A percentile compares a stretch with the other conserved stretches of the same genome.
These are phyloP conservation scores for Skeletonema marinoi DNA, from an alignment of 108 stramenopile genomes.

Conservation along the genomic window DNA sequence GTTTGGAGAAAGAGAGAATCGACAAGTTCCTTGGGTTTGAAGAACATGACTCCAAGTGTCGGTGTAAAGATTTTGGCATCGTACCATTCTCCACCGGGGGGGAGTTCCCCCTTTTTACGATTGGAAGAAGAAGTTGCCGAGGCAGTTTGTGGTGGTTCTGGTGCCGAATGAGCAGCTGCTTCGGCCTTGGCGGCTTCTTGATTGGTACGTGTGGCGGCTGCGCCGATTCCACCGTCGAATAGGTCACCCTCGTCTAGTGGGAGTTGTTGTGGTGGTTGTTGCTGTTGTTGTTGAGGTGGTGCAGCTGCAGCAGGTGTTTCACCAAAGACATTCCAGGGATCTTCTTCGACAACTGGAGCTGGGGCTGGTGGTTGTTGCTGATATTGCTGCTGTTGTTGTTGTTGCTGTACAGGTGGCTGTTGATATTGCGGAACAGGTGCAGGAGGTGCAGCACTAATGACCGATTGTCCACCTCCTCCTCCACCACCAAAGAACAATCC, in stretches of 20 bases:
- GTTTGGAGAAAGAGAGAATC: slow-evolving; percentile 85
- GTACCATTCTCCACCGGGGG: slow-evolving; percentile 88
- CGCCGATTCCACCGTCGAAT: slow-evolving; percentile 36
- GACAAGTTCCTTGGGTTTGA: slow-evolving; percentile 89
- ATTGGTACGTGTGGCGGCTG: slow-evolving; percentile 38
- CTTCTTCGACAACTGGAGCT: slow-evolving; percentile 36
- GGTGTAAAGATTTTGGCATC: slow-evolving; percentile 92
- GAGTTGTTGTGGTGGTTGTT: slow-evolving; percentile 5
- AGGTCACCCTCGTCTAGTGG: slow-evolving; percentile 23
- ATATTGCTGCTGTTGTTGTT: slow-evolving; percentile 35
- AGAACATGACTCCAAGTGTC: slow-evolving; percentile 93
- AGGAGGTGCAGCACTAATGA: slow-evolving; percentile 26
- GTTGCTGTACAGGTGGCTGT: slow-evolving; percentile 47
- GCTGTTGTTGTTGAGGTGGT: slow-evolving; percentile 7
- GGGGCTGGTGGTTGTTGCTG: slow-evolving; percentile 19
- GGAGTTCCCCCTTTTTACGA: slow-evolving; percentile 66
- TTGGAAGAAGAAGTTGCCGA: background rate
- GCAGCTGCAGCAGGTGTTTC: slow-evolving; percentile 48
- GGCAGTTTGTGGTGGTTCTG: background rate
- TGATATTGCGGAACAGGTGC: slow-evolving; percentile 39
- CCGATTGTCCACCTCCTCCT: background rate
- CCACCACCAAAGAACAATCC: slow-evolving; percentile 30
- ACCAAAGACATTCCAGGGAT: slow-evolving; percentile 76
- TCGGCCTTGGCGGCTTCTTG: slow-evolving; percentile 3
- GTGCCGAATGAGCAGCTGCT: background rate